Base-by-base conservation (phyloP, 1,139 yeast species). In the Geotrichum bryndzae region DNA sequence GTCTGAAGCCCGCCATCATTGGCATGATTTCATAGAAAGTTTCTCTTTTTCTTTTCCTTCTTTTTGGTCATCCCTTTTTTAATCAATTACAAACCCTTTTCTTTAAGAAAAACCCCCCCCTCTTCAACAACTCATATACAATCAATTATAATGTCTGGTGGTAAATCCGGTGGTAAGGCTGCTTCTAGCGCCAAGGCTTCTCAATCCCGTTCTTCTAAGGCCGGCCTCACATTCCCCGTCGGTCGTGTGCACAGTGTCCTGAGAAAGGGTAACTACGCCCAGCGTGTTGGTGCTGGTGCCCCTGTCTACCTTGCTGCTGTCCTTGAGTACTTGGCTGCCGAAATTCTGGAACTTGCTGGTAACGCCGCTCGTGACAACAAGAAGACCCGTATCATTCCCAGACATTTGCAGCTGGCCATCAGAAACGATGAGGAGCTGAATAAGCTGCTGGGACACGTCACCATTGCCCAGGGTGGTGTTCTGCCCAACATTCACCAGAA, bases 211-310 rank as follows among this genome's bases (percentile, higher is more conserved):
- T 92, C 98, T 72, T 87, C 97, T 68, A 92, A 90, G 84, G 98
- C 98, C 77, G 98, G 97, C 79, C 86, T 92, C 78, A 90, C 96
- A 73, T 92, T 94, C 96, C 98, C 98, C 81, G 98, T 94, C 72
- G 98, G 98, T 80, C 94, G 98, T 87, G 95, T 92, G 70, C 98
- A 92, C 85, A 87, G 97, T 84, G 85, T 91, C 74, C 83, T 92
- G 75, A 90, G 96, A 85, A 91, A 89, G 82, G 98, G 98, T 76
- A 92, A 92, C 87, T 92, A 92, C 82, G 97, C 97, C 73, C 97
- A 92, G 84, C 89, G 98, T 85, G 88, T 92, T 74, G 98, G 98
- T 85, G 92, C 97, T 70, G 97, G 97, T 84, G 96, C 96, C 72
- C 95, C 95, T 79, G 95, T 92, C 68, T 92, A 91, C 82, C 83